Evolutionary conservation across 306 rosid species (phyloP), one percentile per base, ranked within the genome.

Genomic region (Prunus davidiana): DNA sequence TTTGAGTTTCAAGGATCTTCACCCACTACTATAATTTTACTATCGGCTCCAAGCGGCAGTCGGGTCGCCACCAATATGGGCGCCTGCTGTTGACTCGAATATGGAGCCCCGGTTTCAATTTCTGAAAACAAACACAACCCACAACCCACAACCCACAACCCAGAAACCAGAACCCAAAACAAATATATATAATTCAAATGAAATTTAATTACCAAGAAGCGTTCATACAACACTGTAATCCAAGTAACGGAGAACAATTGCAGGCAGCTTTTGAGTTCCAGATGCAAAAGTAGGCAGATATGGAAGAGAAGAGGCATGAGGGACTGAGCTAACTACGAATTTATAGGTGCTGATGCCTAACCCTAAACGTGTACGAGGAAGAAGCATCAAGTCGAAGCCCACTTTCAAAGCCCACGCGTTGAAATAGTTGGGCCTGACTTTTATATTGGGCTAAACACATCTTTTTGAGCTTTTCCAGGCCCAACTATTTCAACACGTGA

Each of bases 31-130:
- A 3, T 38, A 25, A 18, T 0, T 64, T 52, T 67, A 22, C 45
- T 91, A 7, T 89, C 6, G 93, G 92, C 97, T 89, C 92, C 83
- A 89, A 89, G 97, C 93, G 93, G 97, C 93, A 89, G 93, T 49
- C 89, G 67, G 80, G 76, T 80, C 74, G 67, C 97, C 82, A 89
- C 63, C 64, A 63, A 81, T 55, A 10, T 24, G 34, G 89, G 85
- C 88, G 75, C 84, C 88, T 70, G 85, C 97, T 91, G 97, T 84
- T 89, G 97, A 91, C 93, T 91, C 97, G 66, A 34, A 20, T 43
- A 81, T 83, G 62, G 87, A 90, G 93, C 88, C 89, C 25, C n/a
- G 22, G 2, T 15, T n/a, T 3, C 72, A 20, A n/a, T 49, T 50
- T 9, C 34, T 2, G 24, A 22, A 12, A 45, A 11, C 62, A 8